Evolutionary conservation across 139 green algal genomes (phyloP).

Genomic region (Coccomyxa sp.): DNA sequence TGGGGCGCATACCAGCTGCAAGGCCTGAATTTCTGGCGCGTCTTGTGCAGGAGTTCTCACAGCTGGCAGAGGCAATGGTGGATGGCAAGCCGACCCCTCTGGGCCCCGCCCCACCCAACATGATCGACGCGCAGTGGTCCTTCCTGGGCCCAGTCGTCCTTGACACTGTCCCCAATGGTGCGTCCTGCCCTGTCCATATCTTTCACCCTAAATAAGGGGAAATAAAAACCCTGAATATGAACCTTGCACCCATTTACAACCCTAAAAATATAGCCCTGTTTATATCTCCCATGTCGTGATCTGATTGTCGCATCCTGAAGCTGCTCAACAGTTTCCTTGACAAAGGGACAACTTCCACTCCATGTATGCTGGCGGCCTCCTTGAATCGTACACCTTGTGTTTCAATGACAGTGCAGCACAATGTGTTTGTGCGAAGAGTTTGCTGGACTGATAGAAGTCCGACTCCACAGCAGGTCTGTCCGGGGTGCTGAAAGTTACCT

Average conservation of each 20-base stretch:
- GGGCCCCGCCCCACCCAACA: slow-evolving; percentile 51
- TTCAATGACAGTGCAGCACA: background rate
- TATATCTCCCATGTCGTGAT: background rate
- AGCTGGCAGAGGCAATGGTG: slow-evolving; percentile 59
- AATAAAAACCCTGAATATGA: too few relatives aligned
- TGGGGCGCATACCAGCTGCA: too few relatives aligned
- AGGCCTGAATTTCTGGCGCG: background rate
- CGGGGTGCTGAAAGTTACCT: too few relatives aligned
- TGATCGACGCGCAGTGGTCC: slow-evolving; percentile 48
- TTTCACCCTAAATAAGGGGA: too few relatives aligned
- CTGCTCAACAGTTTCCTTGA: too few relatives aligned
- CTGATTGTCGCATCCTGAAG: background rate
- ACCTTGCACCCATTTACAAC: too few relatives aligned
- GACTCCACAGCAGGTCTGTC: background rate
- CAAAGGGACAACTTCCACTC: too few relatives aligned
- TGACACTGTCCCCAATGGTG: slow-evolving; percentile 48
- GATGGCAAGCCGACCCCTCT: slow-evolving; percentile 12
- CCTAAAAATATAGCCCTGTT: too few relatives aligned
- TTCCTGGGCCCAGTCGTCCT: slow-evolving; percentile 69
- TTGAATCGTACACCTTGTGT: too few relatives aligned
- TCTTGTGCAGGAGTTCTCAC: slow-evolving; percentile 49
- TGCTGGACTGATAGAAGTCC: background rate
- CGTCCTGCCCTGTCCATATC: background rate
- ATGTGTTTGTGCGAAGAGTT: background rate
- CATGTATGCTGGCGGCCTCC: too few relatives aligned